Percentiles rank a stretch among this genome's conserved stretches.
These are phyloP conservation scores for Coemansia sp. DNA, from an alignment of 192 early-diverging fungal genomes.

Conservation along the genomic window DNA sequence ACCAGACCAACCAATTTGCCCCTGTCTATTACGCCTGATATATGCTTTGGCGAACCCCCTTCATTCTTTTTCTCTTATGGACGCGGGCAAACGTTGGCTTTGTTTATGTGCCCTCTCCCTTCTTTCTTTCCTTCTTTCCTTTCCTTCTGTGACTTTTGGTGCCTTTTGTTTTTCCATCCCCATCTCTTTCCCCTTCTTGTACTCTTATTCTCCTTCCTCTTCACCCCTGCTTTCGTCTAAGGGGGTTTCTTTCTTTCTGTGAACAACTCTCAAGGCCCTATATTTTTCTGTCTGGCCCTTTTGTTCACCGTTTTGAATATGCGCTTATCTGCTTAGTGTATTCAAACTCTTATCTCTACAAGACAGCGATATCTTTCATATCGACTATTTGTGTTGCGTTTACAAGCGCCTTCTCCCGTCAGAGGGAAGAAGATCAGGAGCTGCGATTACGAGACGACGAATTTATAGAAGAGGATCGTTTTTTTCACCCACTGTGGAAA, in stretches of 20 bases:
- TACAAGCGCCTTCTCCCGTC: neutral
- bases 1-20: conserved; percentile 18
- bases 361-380: neutral
- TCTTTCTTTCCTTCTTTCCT: conserved; percentile 8
- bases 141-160: conserved; percentile 1
- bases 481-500: neutral
- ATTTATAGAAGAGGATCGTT: neutral
- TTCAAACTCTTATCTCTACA: neutral
- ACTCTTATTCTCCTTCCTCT: neutral
- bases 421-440: neutral
- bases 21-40: conserved; percentile 47
- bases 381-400: neutral
- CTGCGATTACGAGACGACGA: neutral
- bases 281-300: conserved; percentile 3
- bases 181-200: neutral
- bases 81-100: neutral
- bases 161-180: neutral
- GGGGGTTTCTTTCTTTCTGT: neutral
- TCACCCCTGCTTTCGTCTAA: neutral
- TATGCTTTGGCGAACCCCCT: conserved; percentile 22
- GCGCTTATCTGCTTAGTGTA: conserved; percentile 5
- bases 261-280: neutral
- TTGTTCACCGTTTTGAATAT: conserved; percentile 3
- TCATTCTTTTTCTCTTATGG: conserved; percentile 9
- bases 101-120: neutral